These are phyloP conservation scores for Fragaria vesca DNA, from an alignment of 306 rosid genomes.

Conservation along the genomic window DNA sequence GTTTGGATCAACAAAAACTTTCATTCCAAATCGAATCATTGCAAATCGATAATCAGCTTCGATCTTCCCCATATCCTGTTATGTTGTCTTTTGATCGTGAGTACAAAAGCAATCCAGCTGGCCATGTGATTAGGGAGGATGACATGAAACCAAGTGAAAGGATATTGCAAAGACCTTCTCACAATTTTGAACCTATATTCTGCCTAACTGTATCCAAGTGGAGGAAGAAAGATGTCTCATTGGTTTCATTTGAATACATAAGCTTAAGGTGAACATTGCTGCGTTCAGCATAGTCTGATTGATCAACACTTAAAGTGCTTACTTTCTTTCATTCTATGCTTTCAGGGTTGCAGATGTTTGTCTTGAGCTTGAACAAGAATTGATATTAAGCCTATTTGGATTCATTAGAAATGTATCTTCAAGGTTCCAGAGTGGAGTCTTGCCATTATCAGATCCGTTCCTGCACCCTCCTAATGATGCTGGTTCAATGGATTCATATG, in stretches of 20 bases:
- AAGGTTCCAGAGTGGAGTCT: slow-evolving; percentile 45
- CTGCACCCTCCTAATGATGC: slow-evolving; percentile 25
- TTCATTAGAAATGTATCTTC: slow-evolving; percentile 63
- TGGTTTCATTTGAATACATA: slow-evolving; percentile 85
- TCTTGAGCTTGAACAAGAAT: slow-evolving; percentile 92
- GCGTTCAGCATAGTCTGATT: slow-evolving; percentile 19
- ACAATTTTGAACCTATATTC: slow-evolving; percentile 58
- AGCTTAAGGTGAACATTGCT: slow-evolving; percentile 62
- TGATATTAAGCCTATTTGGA: slow-evolving; percentile 81
- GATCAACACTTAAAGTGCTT: slow-evolving; percentile 17
- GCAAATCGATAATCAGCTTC: slow-evolving; percentile 92
- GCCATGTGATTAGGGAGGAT: slow-evolving; percentile 41
- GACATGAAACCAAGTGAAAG: slow-evolving; percentile 41
- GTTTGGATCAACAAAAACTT: slow-evolving; percentile 79
- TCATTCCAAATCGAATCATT: slow-evolving; percentile 59
- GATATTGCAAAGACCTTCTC: slow-evolving; percentile 39
- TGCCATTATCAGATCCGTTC: slow-evolving; percentile 47
- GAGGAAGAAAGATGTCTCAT: slow-evolving; percentile 83
- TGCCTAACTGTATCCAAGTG: slow-evolving; percentile 78
- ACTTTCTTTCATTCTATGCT: slow-evolving; percentile 30
- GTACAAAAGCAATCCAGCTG: slow-evolving; percentile 43
- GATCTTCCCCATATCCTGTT: slow-evolving; percentile 86
- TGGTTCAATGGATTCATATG: slow-evolving; percentile 36
- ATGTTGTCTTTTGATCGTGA: slow-evolving; percentile 70
- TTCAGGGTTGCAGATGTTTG: slow-evolving; percentile 84